Base-by-base conservation (phyloP, 352 stramenopile genomes). In the Phytophthora quininea region DNA sequence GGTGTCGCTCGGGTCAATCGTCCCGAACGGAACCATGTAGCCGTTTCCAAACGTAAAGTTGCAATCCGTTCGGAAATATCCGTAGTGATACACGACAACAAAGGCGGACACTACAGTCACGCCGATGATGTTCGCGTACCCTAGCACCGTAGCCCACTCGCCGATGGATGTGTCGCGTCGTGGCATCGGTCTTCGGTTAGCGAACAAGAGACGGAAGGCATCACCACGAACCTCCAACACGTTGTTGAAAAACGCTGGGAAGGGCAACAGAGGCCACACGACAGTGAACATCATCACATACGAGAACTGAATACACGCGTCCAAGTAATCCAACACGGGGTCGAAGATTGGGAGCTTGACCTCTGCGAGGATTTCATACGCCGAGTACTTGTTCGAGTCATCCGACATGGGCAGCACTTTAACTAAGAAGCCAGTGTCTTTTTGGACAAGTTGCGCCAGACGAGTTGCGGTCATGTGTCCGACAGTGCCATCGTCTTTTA, bases 281-380 rank as follows among this genome's bases (percentile, higher is more conserved):
- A 93, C 88, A 3, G 88, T 96, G 57, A 97, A 97, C 89, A 97
- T 97, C 66, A 95, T 79, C 54, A 97, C 85, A 62, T 96, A 97
- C 5, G 88, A 95, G 55, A 97, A 94, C 72, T 97, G 89, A 56
- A 97, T 95, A 62, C 85, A 90, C 7, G 89, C 84, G 64, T 95
- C 88, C 61, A 97, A 64, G 61, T 97, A 97, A 69, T 97, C 89
- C 37, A 94, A 71, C 66, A 91, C 87, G 29, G 89, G 84, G 47
- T 95, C 87, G 42, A 95, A 97, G 0, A 92, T 73, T 10, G 88
- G 82, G 19, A 97, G 66, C 55, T 95, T 93, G 9, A 78, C 85
- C 60, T 97, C 88, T 3, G 85, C 84, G 15, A 97, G 74, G 58
- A 97, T 88, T 54, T 96, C 88, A 67, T 93, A 95, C 27, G 88